Conservation (phyloP, 2,329 filamentous ascomycete species). For the Exophiala bonariae region DNA sequence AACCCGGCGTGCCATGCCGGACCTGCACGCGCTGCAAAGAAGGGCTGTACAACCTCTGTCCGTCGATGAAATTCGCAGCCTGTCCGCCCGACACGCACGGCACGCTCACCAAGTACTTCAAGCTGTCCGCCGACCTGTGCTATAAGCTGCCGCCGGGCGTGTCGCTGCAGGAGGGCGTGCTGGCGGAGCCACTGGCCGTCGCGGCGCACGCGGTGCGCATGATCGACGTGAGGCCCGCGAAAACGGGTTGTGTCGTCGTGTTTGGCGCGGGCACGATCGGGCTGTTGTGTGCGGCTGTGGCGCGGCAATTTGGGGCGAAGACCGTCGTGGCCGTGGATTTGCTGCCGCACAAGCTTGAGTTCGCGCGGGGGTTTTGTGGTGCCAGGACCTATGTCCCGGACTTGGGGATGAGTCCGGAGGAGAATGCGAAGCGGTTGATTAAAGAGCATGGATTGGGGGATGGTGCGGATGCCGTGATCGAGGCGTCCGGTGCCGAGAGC, state of each 20-base stretch:
- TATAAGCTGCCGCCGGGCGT: conserved; percentile 40
- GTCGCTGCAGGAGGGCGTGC: conserved; percentile 42
- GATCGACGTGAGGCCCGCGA: conserved; percentile 40
- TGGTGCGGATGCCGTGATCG: conserved; percentile 42
- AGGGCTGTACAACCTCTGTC: conserved; percentile 44
- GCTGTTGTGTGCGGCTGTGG: conserved; percentile 60
- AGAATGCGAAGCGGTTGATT: conserved; percentile 33
- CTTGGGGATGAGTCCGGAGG: conserved; percentile 18
- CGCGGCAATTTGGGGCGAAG: conserved; percentile 59
- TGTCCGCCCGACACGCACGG: conserved; percentile 38
- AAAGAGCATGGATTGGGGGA: conserved; percentile 39
- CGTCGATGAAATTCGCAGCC: conserved; percentile 41
- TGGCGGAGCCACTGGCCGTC: conserved; percentile 51
- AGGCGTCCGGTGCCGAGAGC: conserved; percentile 44
- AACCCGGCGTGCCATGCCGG: conserved; percentile 39
- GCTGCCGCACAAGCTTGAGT: conserved; percentile 59
- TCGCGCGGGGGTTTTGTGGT: conserved; percentile 37
- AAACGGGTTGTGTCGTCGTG: conserved; percentile 35
- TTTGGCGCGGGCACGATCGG: conserved; percentile 52
- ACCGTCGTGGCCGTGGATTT: conserved; percentile 63
- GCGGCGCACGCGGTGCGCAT: conserved; percentile 47
- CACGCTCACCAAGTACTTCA: conserved; percentile 39
- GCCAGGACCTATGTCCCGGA: conserved; percentile 20
- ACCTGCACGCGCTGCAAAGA: conserved; percentile 36
- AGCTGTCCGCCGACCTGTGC: conserved; percentile 39